These are phyloP conservation scores for Chaetomium globosum DNA, from an alignment of 2,329 filamentous ascomycete species.

Conservation along the genomic window DNA sequence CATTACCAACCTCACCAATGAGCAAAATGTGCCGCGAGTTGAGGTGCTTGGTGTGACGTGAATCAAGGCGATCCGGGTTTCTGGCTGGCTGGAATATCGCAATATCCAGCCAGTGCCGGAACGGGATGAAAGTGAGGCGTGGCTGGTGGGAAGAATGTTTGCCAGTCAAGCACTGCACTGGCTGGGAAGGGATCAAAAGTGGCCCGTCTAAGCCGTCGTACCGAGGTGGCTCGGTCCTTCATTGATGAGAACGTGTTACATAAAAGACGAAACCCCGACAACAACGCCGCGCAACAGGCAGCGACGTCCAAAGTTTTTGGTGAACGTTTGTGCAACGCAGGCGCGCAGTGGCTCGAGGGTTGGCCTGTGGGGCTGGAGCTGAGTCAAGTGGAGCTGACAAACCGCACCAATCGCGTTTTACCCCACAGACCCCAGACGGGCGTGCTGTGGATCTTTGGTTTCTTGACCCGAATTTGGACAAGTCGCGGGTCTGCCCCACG, in stretches of 20 bases:
- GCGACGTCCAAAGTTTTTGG: constrained; percentile 14
- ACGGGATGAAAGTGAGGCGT: constrained; percentile 12
- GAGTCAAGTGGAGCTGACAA: constrained; percentile 16
- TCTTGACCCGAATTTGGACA: constrained; percentile 22
- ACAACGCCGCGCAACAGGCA: constrained; percentile 25
- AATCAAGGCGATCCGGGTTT: constrained; percentile 3
- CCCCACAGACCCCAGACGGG: constrained; percentile 32
- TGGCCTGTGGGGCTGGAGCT: constrained; percentile 23
- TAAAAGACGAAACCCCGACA: constrained; percentile 17
- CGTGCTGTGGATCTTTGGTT: constrained; percentile 22
- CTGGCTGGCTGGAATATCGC: neutral
- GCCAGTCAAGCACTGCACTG: constrained; percentile 8
- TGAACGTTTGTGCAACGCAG: constrained; percentile 7
- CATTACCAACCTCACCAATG: neutral
- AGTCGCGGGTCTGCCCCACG: constrained; percentile 29
- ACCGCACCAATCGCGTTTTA: constrained; percentile 25
- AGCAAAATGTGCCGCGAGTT: constrained; percentile 3
- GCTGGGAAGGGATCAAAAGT: neutral
- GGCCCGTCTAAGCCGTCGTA: neutral
- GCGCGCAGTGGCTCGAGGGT: constrained; percentile 1
- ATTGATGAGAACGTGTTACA: constrained; percentile 17
- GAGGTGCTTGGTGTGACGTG: neutral
- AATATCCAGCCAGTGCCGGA: constrained; percentile 13
- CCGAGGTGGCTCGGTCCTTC: constrained; percentile 11
- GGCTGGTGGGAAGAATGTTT: constrained; percentile 12